Conservation (phyloP, 768 basidiomycete species). For the Clavulina sp. region DNA sequence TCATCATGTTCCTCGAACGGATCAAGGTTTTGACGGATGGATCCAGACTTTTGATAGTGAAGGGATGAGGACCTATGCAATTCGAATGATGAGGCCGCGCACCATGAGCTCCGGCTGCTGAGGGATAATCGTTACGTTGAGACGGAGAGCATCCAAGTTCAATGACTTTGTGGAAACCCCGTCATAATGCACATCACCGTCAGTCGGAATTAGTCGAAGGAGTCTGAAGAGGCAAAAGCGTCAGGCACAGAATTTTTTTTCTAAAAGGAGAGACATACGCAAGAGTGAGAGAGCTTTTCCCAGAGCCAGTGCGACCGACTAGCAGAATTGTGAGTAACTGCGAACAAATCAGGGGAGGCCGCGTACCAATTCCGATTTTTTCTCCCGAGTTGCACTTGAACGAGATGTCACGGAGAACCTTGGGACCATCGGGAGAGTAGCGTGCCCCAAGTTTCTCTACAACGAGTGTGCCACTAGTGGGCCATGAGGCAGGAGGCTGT, state of each 20-base stretch:
- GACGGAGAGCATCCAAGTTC: slow-evolving; percentile 20
- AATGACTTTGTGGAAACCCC: slow-evolving; percentile 16
- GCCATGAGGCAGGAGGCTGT: slow-evolving; percentile 24
- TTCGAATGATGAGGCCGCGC: slow-evolving; percentile 3
- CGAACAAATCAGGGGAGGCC: slow-evolving; percentile 25
- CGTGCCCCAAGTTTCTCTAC: slow-evolving; percentile 21
- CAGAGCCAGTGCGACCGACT: slow-evolving; percentile 44
- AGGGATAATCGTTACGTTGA: slow-evolving; percentile 21
- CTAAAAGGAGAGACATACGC: too few relatives aligned
- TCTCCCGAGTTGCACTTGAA: slow-evolving; percentile 19
- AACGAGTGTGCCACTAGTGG: slow-evolving; percentile 19
- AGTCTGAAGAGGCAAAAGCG: slow-evolving; percentile 18
- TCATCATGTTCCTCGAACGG: slow-evolving; percentile 23
- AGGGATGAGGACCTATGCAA: background rate
- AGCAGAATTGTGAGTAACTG: slow-evolving; percentile 57
- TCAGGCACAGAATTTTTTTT: slow-evolving; percentile 19
- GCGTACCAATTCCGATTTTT: slow-evolving; percentile 17
- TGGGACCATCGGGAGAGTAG: slow-evolving; percentile 28
- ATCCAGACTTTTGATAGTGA: too few relatives aligned
- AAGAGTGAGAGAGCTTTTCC: slow-evolving; percentile 34
- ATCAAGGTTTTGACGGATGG: slow-evolving; percentile 21
- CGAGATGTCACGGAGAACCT: slow-evolving; percentile 19
- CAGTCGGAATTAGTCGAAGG: slow-evolving; percentile 20
- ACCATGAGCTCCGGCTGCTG: slow-evolving; percentile 12
- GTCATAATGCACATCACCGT: slow-evolving; percentile 19